These are phyloP conservation scores for Rhinocladiella similis DNA, from an alignment of 2,329 filamentous ascomycete species.

Conservation along the genomic window DNA sequence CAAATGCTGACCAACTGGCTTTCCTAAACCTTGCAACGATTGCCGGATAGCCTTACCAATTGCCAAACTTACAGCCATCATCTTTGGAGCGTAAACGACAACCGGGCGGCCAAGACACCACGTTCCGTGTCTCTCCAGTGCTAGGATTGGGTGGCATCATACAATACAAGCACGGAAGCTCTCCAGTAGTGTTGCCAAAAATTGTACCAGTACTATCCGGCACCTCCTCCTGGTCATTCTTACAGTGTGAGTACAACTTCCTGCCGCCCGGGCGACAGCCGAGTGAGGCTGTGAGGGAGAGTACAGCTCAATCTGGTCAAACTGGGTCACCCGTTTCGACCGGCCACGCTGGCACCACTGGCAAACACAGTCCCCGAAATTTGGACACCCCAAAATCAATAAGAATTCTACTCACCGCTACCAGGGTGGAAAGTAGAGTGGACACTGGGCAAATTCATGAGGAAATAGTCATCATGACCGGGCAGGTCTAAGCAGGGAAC, in stretches of 20 bases:
- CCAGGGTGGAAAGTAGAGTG: conserved; percentile 2
- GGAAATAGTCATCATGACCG: background rate
- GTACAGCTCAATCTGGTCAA: too few species aligned
- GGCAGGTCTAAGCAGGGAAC: background rate
- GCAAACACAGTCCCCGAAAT: conserved; percentile 6
- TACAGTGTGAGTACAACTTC: background rate
- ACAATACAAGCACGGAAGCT: background rate
- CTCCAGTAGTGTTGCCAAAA: background rate
- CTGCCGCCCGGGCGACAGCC: background rate
- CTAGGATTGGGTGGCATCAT: background rate
- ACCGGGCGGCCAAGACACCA: background rate
- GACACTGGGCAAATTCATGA: background rate
- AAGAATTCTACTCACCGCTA: conserved; percentile 1
- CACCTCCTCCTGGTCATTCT: too few species aligned
- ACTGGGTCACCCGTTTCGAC: background rate
- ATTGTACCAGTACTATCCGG: too few species aligned
- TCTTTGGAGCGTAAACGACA: background rate
- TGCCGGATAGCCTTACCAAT: background rate
- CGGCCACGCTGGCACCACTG: background rate
- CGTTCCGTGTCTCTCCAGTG: background rate
- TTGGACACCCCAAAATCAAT: conserved; percentile 1
- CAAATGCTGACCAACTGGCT: conserved; percentile 16
- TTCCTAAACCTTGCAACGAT: background rate
- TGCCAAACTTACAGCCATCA: background rate
- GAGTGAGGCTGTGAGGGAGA: background rate